Conservation (phyloP, 164 flowering plant genomes). For the Litsea cubeba region DNA sequence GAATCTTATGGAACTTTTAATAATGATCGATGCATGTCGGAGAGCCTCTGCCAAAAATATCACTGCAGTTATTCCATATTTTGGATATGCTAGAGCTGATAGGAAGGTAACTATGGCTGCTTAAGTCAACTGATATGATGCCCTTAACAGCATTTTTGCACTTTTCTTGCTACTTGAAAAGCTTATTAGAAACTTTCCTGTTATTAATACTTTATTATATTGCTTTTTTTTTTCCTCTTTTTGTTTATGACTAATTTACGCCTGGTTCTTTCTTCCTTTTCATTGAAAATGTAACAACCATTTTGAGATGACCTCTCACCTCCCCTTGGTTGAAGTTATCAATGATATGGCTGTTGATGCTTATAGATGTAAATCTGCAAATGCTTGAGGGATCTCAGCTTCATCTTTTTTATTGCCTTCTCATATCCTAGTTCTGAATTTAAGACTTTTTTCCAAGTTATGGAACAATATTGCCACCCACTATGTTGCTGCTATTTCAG, state of each 20-base stretch:
- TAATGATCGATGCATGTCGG: constrained; percentile 97
- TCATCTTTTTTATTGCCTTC: neutral
- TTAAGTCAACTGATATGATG: neutral
- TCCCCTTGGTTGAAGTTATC: neutral
- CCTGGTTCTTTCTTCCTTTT: neutral
- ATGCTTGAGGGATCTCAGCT: neutral
- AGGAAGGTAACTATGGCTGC: constrained; percentile 56
- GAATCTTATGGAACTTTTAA: constrained; percentile 89
- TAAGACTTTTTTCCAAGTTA: neutral
- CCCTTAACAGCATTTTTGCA: neutral
- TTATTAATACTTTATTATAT: neutral
- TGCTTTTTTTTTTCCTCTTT: neutral
- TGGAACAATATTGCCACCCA: neutral
- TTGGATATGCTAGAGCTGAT: constrained; percentile 99
- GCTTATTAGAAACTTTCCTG: neutral
- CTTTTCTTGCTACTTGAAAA: neutral
- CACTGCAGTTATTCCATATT: constrained; percentile 98
- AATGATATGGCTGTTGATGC: neutral
- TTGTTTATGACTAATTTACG: neutral
- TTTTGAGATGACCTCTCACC: neutral
- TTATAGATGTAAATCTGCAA: neutral
- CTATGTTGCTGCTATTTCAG: constrained; percentile 29
- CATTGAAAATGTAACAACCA: neutral
- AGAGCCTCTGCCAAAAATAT: constrained; percentile 96
- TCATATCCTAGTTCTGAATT: neutral